Evolutionary conservation across 2,329 filamentous ascomycete genomes (phyloP).

Genomic region (Hypoxylon sp.): DNA sequence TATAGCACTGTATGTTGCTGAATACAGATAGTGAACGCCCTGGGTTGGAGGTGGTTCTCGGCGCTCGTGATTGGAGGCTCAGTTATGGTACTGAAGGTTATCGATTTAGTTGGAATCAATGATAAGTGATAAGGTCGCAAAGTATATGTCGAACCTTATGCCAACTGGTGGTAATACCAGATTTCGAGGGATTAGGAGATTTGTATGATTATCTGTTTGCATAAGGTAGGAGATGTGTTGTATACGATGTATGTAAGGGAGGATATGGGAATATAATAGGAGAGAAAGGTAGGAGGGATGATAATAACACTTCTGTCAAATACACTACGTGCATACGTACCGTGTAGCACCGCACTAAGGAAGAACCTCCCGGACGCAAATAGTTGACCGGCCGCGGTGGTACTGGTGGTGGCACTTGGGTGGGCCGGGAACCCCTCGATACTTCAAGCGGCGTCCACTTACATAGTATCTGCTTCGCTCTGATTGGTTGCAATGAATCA

Average conservation of each 20-base stretch:
- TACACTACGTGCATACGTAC: slow-evolving; percentile 19
- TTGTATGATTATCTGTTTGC: slow-evolving; percentile 18
- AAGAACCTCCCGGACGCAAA: slow-evolving; percentile 31
- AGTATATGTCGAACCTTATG: slow-evolving; percentile 13
- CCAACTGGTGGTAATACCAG: slow-evolving; percentile 13
- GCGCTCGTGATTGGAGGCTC: slow-evolving; percentile 20
- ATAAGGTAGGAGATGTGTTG: slow-evolving; percentile 21
- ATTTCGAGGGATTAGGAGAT: slow-evolving; percentile 9
- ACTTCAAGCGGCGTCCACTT: slow-evolving; percentile 39
- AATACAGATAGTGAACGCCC: not conserved
- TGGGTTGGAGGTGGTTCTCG: slow-evolving; percentile 5
- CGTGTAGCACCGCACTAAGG: slow-evolving; percentile 20
- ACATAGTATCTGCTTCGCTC: slow-evolving; percentile 18
- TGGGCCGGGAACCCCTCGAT: slow-evolving; percentile 41
- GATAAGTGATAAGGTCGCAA: slow-evolving; percentile 30
- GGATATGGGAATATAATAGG: slow-evolving; percentile 29
- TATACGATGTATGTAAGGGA: slow-evolving; percentile 36
- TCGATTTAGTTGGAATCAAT: not conserved
- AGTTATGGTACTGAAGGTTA: not conserved
- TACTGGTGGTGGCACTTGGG: slow-evolving; percentile 35
- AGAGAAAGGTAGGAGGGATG: slow-evolving; percentile 25
- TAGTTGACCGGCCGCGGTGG: slow-evolving; percentile 39
- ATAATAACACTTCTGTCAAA: slow-evolving; percentile 37
- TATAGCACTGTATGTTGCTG: not conserved
- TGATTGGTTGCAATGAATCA: slow-evolving; percentile 26